Evolutionary conservation across 306 rosid species (phyloP), one percentile per base, ranked within the genome.

Genomic region (Herpetospermum pedunculosum): DNA sequence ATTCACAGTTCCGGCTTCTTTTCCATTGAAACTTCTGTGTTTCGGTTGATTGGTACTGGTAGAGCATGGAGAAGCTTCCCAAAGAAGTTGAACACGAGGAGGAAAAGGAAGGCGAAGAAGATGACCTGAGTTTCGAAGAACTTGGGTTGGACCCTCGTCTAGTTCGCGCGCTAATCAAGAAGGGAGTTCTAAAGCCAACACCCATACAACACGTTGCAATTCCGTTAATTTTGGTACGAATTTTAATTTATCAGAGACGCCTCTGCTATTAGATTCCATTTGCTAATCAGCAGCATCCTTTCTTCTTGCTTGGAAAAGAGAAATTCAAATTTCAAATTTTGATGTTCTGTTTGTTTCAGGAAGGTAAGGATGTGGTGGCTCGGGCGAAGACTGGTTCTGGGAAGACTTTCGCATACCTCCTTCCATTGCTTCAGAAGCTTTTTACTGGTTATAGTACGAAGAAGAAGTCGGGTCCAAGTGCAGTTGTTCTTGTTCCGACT

Each of bases 371-470:
- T 59, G 96, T 94, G 47, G 98, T 91, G 55, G 97, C 98, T 29
- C 82, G 97, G 44, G 98, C 98, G 1, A 91, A 91, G 80, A 94
- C 97, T 9, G 98, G 98, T 69, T 94, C 98, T 1, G 98, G 98
- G 58, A 91, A 94, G 79, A 94, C 98, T 6, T 83, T 94, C 59
- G 98, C 98, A 0, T 94, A 88, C 71, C 95, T 94, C 41, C 88
- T 91, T 55, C 98, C 98, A 0, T 69, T 93, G 90, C 91, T 94
- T 67, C 98, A 91, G 89, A 91, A 91, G 81, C 80, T 94, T 35
- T 87, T 94, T 25, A 49, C 84, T 23, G 73, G 48, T 77, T 65
- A 79, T 55, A 80, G 34, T 69, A 80, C 90, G 37, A 81, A 81
- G 79, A 87, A 84, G 71, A 89, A 85, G 84, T 82, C 86, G 0